Base-by-base conservation (phyloP, 768 basidiomycete genomes). In the Tricholoma saponaceum region DNA sequence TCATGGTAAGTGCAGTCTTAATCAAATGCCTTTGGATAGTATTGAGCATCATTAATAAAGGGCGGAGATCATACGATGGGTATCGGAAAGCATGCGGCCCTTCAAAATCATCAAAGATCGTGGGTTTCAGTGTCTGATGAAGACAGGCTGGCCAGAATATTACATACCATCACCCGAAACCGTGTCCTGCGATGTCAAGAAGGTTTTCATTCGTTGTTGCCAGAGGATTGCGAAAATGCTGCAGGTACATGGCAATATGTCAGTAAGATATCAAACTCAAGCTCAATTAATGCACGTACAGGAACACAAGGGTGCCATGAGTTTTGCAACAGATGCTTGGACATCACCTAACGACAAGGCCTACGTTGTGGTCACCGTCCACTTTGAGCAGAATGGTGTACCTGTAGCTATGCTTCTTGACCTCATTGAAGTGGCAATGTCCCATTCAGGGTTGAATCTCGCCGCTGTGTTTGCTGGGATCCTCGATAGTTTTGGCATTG, bases 381-480 rank as follows among this genome's bases (percentile, higher is more conserved):
- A 76, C 37, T 60, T 73, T 20, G 65, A 70, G 16, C 16, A 63
- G 6, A 44, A 73, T 0, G 70, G 72, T 0, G 25, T 52, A 6
- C 65, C 64, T 0, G 14, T 74, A 0, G 26, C 49, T 0, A 58
- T 75, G 5, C 37, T 70, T 0, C 60, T 79, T 0, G 76, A 78
- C 54, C 33, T 79, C 4, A 63, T 76, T 22, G 73, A 79, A 58
- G 71, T 79, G 9, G 39, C 64, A 8, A 9, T n/a, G 56, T 75
- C 76, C 0, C 76, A 80, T 56, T 60, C 65, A 0, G 72, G 77
- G 6, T 23, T 62, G 13, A 37, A 37, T 13, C 37, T 37, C 14
- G 37, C 37, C 14, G 37, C 37, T n/a, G 37, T 13, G 14, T 75
- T 78, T 58, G 65, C 58, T 0, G 26, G 63, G 0, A 67, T 76